These are phyloP conservation scores for Alectoria sarmentosa DNA, from an alignment of 495 filamentous ascomycete genomes.

Conservation along the genomic window DNA sequence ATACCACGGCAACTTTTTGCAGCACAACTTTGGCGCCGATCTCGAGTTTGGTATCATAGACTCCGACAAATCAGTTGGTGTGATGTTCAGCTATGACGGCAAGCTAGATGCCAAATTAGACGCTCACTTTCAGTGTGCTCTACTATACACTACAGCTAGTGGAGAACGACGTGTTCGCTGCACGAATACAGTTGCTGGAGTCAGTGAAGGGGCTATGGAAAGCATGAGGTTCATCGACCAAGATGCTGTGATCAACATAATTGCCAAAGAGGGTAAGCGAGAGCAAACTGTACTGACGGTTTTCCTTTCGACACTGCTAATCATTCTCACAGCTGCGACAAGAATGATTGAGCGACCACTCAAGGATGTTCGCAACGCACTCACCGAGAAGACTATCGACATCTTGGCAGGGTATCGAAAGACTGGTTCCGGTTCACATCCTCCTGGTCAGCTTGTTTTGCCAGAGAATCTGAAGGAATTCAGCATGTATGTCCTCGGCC, in stretches of 20 bases:
- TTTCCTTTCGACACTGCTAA: slow-evolving; percentile 9
- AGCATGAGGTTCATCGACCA: slow-evolving; percentile 90
- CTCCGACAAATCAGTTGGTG: slow-evolving; percentile 85
- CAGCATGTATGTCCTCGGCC: slow-evolving; percentile 89
- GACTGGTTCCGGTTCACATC: slow-evolving; percentile 76
- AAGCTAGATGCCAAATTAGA: slow-evolving; percentile 95
- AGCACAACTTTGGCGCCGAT: slow-evolving; percentile 91
- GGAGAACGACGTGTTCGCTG: slow-evolving; percentile 90
- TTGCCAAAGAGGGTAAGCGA: slow-evolving; percentile 74
- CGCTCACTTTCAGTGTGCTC: slow-evolving; percentile 93
- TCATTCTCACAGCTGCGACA: slow-evolving; percentile 53
- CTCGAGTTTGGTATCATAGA: slow-evolving; percentile 92
- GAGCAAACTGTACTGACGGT: neutral
- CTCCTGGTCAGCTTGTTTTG: slow-evolving; percentile 88
- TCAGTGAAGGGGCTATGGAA: slow-evolving; percentile 78
- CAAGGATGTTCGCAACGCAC: slow-evolving; percentile 76
- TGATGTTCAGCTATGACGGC: slow-evolving; percentile 93
- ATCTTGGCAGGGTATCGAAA: slow-evolving; percentile 91
- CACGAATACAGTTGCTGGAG: slow-evolving; percentile 85
- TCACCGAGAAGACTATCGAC: slow-evolving; percentile 92
- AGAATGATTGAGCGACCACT: slow-evolving; percentile 72
- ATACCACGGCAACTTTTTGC: slow-evolving; percentile 94
- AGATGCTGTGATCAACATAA: slow-evolving; percentile 77
- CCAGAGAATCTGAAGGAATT: slow-evolving; percentile 96
- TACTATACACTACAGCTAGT: slow-evolving; percentile 87